Evolutionary conservation across 441 rosid genomes (phyloP), one percentile per base, ranked within the genome.

Genomic region (Brassica balearica): DNA sequence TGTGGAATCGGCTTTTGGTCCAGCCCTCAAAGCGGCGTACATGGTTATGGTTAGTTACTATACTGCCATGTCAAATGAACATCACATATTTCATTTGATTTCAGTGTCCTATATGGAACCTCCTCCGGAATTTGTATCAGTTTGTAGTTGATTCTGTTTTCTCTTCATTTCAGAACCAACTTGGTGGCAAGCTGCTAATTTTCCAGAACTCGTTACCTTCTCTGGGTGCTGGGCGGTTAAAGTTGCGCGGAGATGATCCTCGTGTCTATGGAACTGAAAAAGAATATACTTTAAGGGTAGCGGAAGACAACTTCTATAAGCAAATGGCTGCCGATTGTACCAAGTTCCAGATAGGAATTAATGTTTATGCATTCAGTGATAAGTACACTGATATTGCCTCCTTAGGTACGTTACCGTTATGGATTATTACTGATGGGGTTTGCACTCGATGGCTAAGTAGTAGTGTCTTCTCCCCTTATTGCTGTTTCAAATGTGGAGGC

Each of bases 261-360:
- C 96, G 97, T 73, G 85, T 88, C 51, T 94, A 96, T 86, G 99
- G 99, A 75, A 94, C 99, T 34, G 98, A 96, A 78, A 96, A 94
- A 84, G 99, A 96, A 79, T 85, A 88, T 82, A 34, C 85, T 23
- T 87, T 96, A 78, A 89, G 99, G 82, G 77, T 92, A 76, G 89
- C 98, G 36, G 99, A 96, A 84, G 98, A 96, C 83, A 89, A 89
- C 65, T 96, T 93, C 80, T 94, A 94, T 76, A 96, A 96, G 84
- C 97, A 94, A 85, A 91, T 94, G 98, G 98, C 99, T 86, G 98
- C 99, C 46, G 99, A 96, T 89, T 90, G 93, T 80, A 91, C 98
- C 71, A 96, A 96, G 86, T 90, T 80, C 82, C 98, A 94, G 91
- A 94, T 94, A 77, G 98, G 91, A 75, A 92, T 91, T 71, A 92